Base-by-base conservation (phyloP, 1,284 basidiomycete genomes). In the Trichosporon faecale region DNA sequence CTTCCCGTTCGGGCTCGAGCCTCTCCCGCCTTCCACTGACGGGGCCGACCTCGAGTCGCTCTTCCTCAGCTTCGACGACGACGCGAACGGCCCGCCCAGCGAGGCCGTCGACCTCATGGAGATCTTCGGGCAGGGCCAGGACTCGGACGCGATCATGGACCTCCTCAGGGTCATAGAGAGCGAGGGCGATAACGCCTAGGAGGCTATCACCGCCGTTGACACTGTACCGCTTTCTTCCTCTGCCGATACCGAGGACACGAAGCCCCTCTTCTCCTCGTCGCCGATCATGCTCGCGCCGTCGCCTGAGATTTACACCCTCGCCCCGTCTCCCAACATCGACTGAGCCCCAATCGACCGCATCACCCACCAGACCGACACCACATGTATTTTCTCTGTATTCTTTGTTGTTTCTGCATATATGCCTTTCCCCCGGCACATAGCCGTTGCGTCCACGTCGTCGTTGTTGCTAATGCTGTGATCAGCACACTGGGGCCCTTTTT, bases 121-220 rank as follows among this genome's bases (percentile, higher is more conserved):
- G 35, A 52, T 73, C 60, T 71, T 73, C 29, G 70, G 72, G 18
- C 40, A 63, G n/a, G 57, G 57, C 18, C 57, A 64, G 9, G 68
- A 73, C 29, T 68, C 69, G 37, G 69, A 73, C 66, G 57, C 66
- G n/a, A 70, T 73, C 64, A 68, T 73, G 27, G 72, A 70, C 29
- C 33, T 73, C 66, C 67, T 73, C 21, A 52, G 64, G 27, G 65
- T 64, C 12, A 67, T 73, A 2, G 72, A 73, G 72, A 66, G 65
- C 37, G 68, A 69, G 29, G 61, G 63, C 33, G 68, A 37, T n/a
- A 29, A 27, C 23, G 33, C 27, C 8, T 61, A 61, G 57, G 27
- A 61, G 16, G 27, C 49, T 23, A 1, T 52, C 49, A 1, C 49
- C 49, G 23, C 49, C 6, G 12, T 18, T 9, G 49, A 52, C n/a